phyloP scores from a whole-genome alignment of 129 eudicot species.

The Flaveria ramosissima region DNA sequence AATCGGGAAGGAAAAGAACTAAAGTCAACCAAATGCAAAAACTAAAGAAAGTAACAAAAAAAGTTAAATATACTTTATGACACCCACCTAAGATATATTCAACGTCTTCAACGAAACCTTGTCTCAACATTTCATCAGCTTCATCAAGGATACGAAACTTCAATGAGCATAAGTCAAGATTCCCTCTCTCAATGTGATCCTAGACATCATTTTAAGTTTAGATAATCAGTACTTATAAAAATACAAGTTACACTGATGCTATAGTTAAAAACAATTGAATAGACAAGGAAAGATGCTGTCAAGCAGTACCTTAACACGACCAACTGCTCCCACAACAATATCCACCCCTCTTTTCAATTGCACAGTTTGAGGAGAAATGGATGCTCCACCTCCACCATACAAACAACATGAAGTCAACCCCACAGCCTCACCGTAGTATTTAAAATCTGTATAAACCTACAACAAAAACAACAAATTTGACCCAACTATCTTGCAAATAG shows the following conservation, averaged over 20 bases:
- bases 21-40: background rate
- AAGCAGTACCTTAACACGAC: conserved; percentile 78
- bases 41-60: background rate
- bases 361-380: conserved; percentile 54
- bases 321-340: conserved; percentile 87
- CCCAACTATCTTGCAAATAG: background rate
- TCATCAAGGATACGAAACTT: conserved; percentile 94
- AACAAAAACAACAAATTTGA: background rate
- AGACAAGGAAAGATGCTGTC: background rate
- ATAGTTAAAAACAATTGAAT: background rate
- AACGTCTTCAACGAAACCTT: conserved; percentile 98
- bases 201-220: conserved; percentile 31
- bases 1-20: background rate
- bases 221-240: background rate
- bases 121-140: conserved; percentile 96
- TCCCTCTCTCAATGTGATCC: conserved; percentile 88
- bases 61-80: background rate
- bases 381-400: conserved; percentile 87
- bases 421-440: conserved; percentile 71
- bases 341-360: conserved; percentile 91
- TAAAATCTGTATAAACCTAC: conserved; percentile 80
- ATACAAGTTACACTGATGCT: background rate
- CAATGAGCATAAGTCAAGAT: conserved; percentile 71
- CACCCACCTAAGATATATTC: conserved; percentile 77
- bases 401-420: conserved; percentile 74